phyloP scores from a whole-genome alignment of 2,329 filamentous ascomycete species.

The Ceratocystis eucalypticola region DNA sequence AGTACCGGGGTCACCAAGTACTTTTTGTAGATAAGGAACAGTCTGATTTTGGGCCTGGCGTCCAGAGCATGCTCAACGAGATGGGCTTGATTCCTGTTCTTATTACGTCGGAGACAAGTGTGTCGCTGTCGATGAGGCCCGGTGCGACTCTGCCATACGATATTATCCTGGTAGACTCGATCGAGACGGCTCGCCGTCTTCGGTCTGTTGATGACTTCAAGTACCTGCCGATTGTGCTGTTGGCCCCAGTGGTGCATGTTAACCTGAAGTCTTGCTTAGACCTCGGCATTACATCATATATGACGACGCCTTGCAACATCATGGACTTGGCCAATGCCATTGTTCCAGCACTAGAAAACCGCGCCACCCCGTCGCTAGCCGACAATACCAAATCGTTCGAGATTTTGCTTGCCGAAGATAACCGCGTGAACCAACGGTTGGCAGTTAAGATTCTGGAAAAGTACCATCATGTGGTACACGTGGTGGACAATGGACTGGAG shows the following conservation, averaged over 20 bases:
- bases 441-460: slow-evolving; percentile 96
- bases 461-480: slow-evolving; percentile 82
- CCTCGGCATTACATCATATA: slow-evolving; percentile 94
- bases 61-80: slow-evolving; percentile 61
- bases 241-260: slow-evolving; percentile 80
- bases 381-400: slow-evolving; percentile 94
- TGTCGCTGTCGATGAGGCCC: slow-evolving; percentile 38
- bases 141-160: slow-evolving; percentile 62
- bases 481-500: slow-evolving; percentile 89
- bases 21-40: slow-evolving; percentile 88
- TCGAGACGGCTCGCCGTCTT: slow-evolving; percentile 74
- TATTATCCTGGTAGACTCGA: slow-evolving; percentile 89
- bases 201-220: slow-evolving; percentile 90
- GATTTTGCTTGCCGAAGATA: slow-evolving; percentile 90
- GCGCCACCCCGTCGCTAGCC: slow-evolving; percentile 77
- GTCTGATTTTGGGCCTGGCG: slow-evolving; percentile 61
- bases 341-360: slow-evolving; percentile 85
- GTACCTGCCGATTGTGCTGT: slow-evolving; percentile 87
- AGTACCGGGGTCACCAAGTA: slow-evolving; percentile 86
- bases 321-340: slow-evolving; percentile 94
- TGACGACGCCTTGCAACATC: slow-evolving; percentile 89
- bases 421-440: slow-evolving; percentile 88
- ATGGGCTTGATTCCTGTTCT: slow-evolving; percentile 73
- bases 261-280: slow-evolving; percentile 88
- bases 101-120: slow-evolving; percentile 64